Evolutionary conservation across 169 alveolate genomes (phyloP).

Genomic region (Sarcocystis neurona): DNA sequence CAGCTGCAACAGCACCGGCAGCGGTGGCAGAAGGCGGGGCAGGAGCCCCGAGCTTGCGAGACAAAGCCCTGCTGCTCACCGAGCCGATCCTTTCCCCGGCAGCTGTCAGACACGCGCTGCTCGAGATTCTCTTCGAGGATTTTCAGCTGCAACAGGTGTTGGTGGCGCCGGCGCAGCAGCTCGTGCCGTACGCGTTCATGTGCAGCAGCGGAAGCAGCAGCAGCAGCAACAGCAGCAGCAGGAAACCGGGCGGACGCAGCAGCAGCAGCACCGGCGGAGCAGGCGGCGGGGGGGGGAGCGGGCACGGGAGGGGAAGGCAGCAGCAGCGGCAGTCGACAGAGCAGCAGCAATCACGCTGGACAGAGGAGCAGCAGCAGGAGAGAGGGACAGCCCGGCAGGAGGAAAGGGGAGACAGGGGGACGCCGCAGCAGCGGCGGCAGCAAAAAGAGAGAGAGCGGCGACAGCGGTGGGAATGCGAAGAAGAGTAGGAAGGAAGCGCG

Average conservation of each 20-base stretch:
- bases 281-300: too few species aligned
- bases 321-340: too few species aligned
- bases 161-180: conserved; percentile 80
- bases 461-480: too few species aligned
- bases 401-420: too few species aligned
- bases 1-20: conserved; percentile 61
- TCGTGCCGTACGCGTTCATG: conserved; percentile 75
- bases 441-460: too few species aligned
- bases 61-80: conserved; percentile 72
- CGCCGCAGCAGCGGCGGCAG: too few species aligned
- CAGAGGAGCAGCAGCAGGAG: too few species aligned
- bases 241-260: conserved; percentile 50
- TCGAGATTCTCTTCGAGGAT: conserved; percentile 84
- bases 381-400: too few species aligned
- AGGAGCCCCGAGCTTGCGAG: conserved; percentile 37
- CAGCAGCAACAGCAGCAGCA: conserved; percentile 21
- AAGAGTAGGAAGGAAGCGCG: too few species aligned
- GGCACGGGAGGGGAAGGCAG: too few species aligned
- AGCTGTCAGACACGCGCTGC: conserved; percentile 78
- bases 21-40: conserved; percentile 32
- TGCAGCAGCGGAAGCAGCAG: conserved; percentile 53
- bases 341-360: too few species aligned
- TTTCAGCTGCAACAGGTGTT: conserved; percentile 71
- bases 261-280: conserved; percentile 23
- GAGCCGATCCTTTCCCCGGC: conserved; percentile 86